Evolutionary conservation across 2,329 filamentous ascomycete species (phyloP), one percentile per base, ranked within the genome.

Genomic region (Nothomitra cinnamomea): DNA sequence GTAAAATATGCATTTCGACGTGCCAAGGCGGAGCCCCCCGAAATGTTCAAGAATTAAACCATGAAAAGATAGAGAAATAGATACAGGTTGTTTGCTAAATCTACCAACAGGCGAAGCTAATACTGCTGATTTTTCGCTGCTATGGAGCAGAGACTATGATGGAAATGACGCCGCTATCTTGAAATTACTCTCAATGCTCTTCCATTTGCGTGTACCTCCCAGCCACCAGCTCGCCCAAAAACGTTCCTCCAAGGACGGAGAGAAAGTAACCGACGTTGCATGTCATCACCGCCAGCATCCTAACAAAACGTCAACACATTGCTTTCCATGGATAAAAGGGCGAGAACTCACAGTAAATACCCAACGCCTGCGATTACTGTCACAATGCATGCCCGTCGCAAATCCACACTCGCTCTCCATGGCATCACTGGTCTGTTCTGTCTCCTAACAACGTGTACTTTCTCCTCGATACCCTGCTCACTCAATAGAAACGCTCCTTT

Each of bases 241-340:
- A 95, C 1, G 84, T 77, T 13, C 83, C 83, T 3, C 73, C 82
- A 12, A 94, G 73, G 17, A 89, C 76, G 0, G 85, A 88, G 53
- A 87, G 67, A 65, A 90, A 90, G 65, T 92, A 92, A 12, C 86
- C 87, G 15, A 90, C 77, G 61, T 92, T 92, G 71, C 86, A 79
- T 1, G 85, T 88, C 87, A 92, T 95, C 63, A 94, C 84, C 13
- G 85, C 86, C 69, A 95, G 70, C 88, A 95, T 95, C 56, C 88
- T 95, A 60, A 38, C 17, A 51, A 10, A 19, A 10, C 53, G 58
- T 25, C 53, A 56, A 59, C 52, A 61, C n/a, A 32, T 22, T 12
- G 7, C 28, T n/a, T 35, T 19, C 15, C n/a, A n/a, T n/a, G n/a
- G 10, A 28, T 42, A 7, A 52, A 38, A 36, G 22, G 51, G 61